Base-by-base conservation (phyloP, 805 yeast species). In the Kuraishia piskuri region DNA sequence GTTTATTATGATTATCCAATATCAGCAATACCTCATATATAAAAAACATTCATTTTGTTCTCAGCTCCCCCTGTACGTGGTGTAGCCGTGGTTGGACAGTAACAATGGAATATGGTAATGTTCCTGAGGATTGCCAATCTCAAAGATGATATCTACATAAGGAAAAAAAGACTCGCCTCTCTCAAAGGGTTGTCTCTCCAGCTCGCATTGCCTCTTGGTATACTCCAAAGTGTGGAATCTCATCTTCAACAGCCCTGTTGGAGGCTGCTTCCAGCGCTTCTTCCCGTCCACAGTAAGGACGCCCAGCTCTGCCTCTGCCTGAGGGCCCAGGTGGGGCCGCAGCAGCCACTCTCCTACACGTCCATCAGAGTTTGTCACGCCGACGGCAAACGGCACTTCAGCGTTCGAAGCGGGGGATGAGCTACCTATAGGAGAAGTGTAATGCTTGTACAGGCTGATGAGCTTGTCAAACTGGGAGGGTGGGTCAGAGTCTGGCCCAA, bases 61-160 rank as follows among this genome's bases (percentile, higher is more conserved):
- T 23, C 62, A 86, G 63, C 88, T 82, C 1, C 98, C 98, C 54
- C 97, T 78, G 71, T 91, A 91, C 0, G 97, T 91, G 5, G 96
- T 82, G 70, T 90, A 91, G 36, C 96, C 86, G 69, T 86, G 89
- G 63, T 89, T 89, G 48, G 96, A 83, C 54, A 91, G 72, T 52
- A 91, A 75, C 56, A 91, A 70, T 0, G 98, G 98, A 53, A 91
- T 86, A 65, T 91, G 98, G 68, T 90, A 91, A 66, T 91, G 98
- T 44, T 79, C 72, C 55, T 84, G 89, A 0, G 89, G 84, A 57
- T 75, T 74, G 6, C 76, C 76, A 2, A 91, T 80, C 26, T 77
- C 78, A 63, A 91, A 91, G 0, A 77, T 73, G 45, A 91, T 87
- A 56, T 91, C 97, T 8, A 90, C 90, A 63, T 79, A 86, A 0